These are phyloP conservation scores for Martiniozyma asiatica DNA, from an alignment of 1,139 yeast species.

Conservation along the genomic window DNA sequence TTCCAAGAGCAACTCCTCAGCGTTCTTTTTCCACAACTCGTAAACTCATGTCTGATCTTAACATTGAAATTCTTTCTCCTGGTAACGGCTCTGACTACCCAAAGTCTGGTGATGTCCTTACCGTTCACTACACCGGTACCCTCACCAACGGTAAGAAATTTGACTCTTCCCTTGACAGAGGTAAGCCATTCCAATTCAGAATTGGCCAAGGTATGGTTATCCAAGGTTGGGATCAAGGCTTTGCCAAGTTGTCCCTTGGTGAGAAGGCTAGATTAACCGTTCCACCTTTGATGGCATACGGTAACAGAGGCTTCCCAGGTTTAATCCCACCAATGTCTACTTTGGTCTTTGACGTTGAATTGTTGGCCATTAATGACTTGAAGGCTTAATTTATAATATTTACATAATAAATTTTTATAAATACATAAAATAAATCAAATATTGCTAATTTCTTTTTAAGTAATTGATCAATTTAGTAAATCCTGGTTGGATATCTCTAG, in stretches of 20 bases:
- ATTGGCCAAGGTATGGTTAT: slow-evolving; percentile 96
- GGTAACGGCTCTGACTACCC: slow-evolving; percentile 84
- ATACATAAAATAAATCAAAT: too few species aligned
- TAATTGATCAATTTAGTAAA: too few species aligned
- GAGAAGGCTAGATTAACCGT: slow-evolving; percentile 85
- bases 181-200: slow-evolving; percentile 83
- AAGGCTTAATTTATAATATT: too few species aligned
- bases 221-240: slow-evolving; percentile 92
- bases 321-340: slow-evolving; percentile 94
- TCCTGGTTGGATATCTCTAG: too few species aligned
- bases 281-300: slow-evolving; percentile 90
- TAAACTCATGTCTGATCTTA: slow-evolving; percentile 14
- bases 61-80: slow-evolving; percentile 21
- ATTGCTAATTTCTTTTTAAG: too few species aligned
- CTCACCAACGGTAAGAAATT: slow-evolving; percentile 89
- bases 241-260: slow-evolving; percentile 84
- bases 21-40: background rate
- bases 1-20: background rate
- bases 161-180: slow-evolving; percentile 90
- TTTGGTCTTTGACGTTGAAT: slow-evolving; percentile 83
- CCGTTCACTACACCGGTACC: slow-evolving; percentile 93
- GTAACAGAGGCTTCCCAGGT: slow-evolving; percentile 91
- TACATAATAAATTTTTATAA: too few species aligned
- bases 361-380: slow-evolving; percentile 72
- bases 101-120: slow-evolving; percentile 70